Percentiles rank a stretch among this genome's conserved stretches.
phyloP scores from a whole-genome alignment of 179 eudicot genomes.

The Nepenthes alata region DNA sequence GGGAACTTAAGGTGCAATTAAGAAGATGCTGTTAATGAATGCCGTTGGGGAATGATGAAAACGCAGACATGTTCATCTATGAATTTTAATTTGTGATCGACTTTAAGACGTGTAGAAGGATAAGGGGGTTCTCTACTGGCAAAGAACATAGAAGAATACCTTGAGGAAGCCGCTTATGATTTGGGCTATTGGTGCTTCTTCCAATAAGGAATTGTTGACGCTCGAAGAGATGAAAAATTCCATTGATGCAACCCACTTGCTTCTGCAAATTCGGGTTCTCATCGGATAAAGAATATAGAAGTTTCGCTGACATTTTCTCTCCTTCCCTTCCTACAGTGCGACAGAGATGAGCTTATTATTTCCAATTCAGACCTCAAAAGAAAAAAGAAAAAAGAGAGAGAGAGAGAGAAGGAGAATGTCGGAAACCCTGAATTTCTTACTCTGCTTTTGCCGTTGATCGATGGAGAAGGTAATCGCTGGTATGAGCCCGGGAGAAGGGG shows the following conservation, averaged over 20 bases:
- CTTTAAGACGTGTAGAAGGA: too few relatives aligned
- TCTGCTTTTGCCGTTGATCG: too few relatives aligned
- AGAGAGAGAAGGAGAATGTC: neutral
- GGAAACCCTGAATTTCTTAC: neutral
- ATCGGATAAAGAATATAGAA: conserved; percentile 28
- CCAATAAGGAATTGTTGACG: conserved; percentile 19
- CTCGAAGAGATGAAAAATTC: conserved; percentile 28
- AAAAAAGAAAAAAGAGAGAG: neutral
- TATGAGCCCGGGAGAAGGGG: too few relatives aligned
- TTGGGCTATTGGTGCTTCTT: conserved; percentile 5
- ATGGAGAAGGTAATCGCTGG: too few relatives aligned
- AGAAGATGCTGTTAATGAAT: too few relatives aligned
- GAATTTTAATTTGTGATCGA: too few relatives aligned
- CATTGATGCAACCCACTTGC: conserved; percentile 34
- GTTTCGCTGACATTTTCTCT: conserved; percentile 26
- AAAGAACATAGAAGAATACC: conserved; percentile 8
- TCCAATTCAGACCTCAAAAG: neutral
- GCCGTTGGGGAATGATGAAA: too few relatives aligned
- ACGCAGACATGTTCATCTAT: too few relatives aligned
- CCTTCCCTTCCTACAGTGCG: neutral
- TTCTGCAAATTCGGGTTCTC: conserved; percentile 19
- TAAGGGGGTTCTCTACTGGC: too few relatives aligned
- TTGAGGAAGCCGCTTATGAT: conserved; percentile 13
- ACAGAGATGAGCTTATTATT: neutral
- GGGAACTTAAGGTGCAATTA: too few relatives aligned